Evolutionary conservation across 148 eudicot genomes (phyloP).

Genomic region (Limonium bicolor): DNA sequence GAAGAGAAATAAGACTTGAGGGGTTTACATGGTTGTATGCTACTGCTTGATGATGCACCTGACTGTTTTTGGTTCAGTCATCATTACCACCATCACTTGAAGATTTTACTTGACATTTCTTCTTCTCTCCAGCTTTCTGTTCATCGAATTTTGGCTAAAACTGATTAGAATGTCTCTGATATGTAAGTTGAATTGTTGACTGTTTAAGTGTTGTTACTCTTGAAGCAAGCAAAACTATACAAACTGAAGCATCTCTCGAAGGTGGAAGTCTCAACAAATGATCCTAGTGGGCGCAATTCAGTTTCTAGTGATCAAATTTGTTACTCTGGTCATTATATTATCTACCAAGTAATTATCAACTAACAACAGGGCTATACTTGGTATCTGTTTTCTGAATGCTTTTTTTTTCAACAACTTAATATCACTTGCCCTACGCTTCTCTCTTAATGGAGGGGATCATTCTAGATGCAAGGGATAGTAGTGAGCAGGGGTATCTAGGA

Average conservation of each 20-base stretch:
- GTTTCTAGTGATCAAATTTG: no score
- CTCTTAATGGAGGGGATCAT: no score
- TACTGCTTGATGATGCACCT: not conserved
- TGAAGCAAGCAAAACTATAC: slow-evolving; percentile 84
- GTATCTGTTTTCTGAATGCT: no score
- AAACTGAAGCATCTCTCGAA: slow-evolving; percentile 90
- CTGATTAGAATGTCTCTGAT: not conserved
- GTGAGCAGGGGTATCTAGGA: no score
- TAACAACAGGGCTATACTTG: no score
- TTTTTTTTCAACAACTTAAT: no score
- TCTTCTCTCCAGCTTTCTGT: not conserved
- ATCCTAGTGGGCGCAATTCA: slow-evolving; percentile 87
- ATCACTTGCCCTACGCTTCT: no score
- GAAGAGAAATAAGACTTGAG: no score
- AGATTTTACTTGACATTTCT: not conserved
- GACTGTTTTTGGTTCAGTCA: not conserved
- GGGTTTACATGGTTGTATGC: not conserved
- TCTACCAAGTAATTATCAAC: no score
- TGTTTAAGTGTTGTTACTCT: slow-evolving; percentile 4
- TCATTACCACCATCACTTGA: not conserved
- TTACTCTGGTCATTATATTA: no score
- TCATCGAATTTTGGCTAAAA: not conserved
- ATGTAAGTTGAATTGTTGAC: not conserved
- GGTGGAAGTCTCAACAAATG: slow-evolving; percentile 82
- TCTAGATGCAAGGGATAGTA: no score